Conservation (phyloP, 2,329 filamentous ascomycete genomes). For the Arachnomyces sp. region DNA sequence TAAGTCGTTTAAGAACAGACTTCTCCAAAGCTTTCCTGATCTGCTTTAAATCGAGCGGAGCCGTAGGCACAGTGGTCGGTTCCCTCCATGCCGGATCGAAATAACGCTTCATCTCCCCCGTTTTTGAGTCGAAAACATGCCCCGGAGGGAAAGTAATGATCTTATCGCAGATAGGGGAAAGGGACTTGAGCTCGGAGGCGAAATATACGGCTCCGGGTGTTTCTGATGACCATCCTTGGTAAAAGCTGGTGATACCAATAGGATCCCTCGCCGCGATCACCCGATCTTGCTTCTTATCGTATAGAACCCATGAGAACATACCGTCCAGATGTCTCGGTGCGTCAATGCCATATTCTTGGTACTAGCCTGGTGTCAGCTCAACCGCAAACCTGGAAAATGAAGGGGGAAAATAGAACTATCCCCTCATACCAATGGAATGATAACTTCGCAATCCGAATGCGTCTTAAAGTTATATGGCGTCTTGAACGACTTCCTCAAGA, state of each 20-base stretch:
- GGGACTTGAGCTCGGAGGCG: conserved; percentile 89
- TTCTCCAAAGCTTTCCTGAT: conserved; percentile 78
- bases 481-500: conserved; percentile 80
- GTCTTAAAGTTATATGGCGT: conserved; percentile 94
- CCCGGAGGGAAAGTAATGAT: conserved; percentile 91
- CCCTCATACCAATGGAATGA: conserved; percentile 77
- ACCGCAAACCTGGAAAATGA: neutral
- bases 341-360: conserved; percentile 84
- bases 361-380: conserved; percentile 44
- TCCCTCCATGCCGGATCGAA: conserved; percentile 93
- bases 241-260: conserved; percentile 94
- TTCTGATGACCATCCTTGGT: conserved; percentile 82
- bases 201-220: conserved; percentile 86
- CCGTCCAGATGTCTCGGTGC: conserved; percentile 90
- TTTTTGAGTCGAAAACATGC: conserved; percentile 92
- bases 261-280: conserved; percentile 91
- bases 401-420: conserved; percentile 11
- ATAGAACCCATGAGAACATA: conserved; percentile 99
- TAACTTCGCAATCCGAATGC: conserved; percentile 95
- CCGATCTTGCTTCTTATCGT: conserved; percentile 89
- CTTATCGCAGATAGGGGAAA: conserved; percentile 90
- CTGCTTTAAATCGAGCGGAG: conserved; percentile 72
- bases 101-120: conserved; percentile 75
- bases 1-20: conserved; percentile 89
- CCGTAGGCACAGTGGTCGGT: conserved; percentile 64